Conservation (phyloP, 352 stramenopile species). For the Phytophthora boehmeriae region DNA sequence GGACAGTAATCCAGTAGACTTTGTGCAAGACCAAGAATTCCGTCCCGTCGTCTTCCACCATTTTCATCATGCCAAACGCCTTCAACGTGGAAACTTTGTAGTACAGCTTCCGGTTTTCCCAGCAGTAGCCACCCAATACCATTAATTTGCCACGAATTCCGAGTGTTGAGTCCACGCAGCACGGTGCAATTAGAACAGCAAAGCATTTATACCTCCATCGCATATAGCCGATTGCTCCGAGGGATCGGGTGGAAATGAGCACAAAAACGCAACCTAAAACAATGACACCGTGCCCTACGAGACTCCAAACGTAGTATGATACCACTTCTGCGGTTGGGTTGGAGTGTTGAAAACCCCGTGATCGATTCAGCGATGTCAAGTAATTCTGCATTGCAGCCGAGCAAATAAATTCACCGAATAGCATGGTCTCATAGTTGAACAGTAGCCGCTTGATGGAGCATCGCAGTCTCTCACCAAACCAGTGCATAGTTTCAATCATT, state of each 20-base stretch:
- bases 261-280: conserved; percentile 28
- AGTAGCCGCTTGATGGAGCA: conserved; percentile 32
- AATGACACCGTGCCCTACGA: conserved; percentile 33
- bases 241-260: conserved; percentile 21
- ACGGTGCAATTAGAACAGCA: conserved; percentile 14
- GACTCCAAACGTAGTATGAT: conserved; percentile 38
- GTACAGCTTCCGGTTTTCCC: conserved; percentile 24
- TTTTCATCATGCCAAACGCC: conserved; percentile 33
- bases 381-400: conserved; percentile 32
- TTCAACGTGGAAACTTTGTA: conserved; percentile 31
- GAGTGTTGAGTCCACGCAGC: conserved; percentile 28
- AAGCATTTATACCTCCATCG: conserved; percentile 23
- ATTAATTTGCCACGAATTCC: conserved; percentile 22
- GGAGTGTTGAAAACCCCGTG: conserved; percentile 19
- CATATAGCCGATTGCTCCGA: conserved; percentile 29
- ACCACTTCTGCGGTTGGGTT: conserved; percentile 4
- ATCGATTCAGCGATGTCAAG: conserved; percentile 34
- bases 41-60: conserved; percentile 18
- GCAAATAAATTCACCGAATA: conserved; percentile 36
- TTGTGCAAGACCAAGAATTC: conserved; percentile 35
- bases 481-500: conserved; percentile 37
- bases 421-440: conserved; percentile 42
- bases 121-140: conserved; percentile 30
- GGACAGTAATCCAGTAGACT: conserved; percentile 29
- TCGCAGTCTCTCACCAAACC: conserved; percentile 17